Evolutionary conservation across 305 asterid species (phyloP).

Genomic region (Solanum hybrid): DNA sequence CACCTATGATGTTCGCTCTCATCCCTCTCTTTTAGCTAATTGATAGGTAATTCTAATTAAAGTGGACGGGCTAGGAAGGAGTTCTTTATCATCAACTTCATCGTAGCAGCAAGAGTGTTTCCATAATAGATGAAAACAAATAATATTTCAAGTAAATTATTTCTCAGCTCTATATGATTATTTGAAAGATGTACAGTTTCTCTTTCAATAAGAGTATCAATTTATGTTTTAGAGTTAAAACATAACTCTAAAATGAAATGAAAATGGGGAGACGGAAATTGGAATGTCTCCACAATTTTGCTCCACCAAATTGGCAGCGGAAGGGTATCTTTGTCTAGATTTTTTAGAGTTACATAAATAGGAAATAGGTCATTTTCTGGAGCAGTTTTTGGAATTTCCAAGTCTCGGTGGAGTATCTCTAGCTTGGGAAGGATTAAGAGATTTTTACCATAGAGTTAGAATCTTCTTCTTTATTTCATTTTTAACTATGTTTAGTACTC

Average conservation of each 20-base stretch:
- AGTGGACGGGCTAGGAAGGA: too few species aligned
- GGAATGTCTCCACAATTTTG: neutral
- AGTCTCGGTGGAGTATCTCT: neutral
- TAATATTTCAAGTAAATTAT: too few species aligned
- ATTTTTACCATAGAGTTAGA: neutral
- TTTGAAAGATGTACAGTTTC: too few species aligned
- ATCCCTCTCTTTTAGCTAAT: neutral
- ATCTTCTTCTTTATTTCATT: neutral
- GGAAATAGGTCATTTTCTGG: neutral
- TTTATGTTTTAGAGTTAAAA: neutral
- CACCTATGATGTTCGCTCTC: neutral
- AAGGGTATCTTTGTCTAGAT: neutral
- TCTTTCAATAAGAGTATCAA: neutral
- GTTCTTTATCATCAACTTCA: neutral
- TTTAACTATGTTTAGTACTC: neutral
- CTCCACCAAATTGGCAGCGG: neutral
- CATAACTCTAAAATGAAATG: too few species aligned
- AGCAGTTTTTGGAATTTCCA: neutral
- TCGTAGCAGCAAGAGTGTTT: too few species aligned
- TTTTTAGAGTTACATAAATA: too few species aligned
- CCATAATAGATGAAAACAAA: too few species aligned
- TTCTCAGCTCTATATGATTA: too few species aligned
- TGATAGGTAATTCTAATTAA: neutral
- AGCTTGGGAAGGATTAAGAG: neutral
- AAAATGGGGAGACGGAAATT: neutral